A percentile compares a stretch with the other conserved stretches of the same genome.
Conservation (phyloP, 306 rosid genomes). For the Morella rubra region DNA sequence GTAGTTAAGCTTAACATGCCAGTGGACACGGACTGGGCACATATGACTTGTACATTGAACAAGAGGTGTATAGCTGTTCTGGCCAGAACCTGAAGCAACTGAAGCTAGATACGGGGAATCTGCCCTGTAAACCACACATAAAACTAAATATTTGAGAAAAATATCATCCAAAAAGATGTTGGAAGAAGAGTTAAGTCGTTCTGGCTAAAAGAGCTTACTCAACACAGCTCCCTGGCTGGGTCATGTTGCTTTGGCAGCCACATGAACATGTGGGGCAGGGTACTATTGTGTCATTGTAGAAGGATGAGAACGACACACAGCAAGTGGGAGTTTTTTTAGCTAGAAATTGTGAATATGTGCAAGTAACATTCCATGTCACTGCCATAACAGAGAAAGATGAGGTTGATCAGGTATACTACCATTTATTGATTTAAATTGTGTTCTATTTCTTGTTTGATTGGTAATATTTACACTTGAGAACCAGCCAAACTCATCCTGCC, state of each 20-base stretch:
- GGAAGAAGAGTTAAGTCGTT: conserved; percentile 4
- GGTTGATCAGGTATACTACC: background rate
- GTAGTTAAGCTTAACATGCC: conserved; percentile 87
- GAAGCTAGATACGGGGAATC: conserved; percentile 58
- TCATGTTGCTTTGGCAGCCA: conserved; percentile 61
- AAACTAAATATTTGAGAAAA: conserved; percentile 14
- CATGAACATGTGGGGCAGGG: conserved; percentile 77
- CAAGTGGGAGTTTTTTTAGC: conserved; percentile 78
- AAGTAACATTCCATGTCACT: conserved; percentile 96
- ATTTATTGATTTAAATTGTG: background rate
- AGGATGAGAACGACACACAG: conserved; percentile 86
- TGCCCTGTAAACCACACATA: conserved; percentile 41
- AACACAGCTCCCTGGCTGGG: conserved; percentile 59
- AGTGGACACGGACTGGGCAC: conserved; percentile 92
- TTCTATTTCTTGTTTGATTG: background rate
- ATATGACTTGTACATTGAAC: conserved; percentile 80
- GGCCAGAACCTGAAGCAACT: conserved; percentile 44
- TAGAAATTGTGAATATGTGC: conserved; percentile 83
- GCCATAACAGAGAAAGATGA: conserved; percentile 28
- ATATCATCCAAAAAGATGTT: conserved; percentile 2
- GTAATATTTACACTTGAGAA: background rate
- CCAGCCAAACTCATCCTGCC: background rate
- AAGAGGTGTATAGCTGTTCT: conserved; percentile 44
- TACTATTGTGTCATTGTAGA: conserved; percentile 75
- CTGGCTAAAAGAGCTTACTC: conserved; percentile 47